phyloP scores from a whole-genome alignment of 2,329 filamentous ascomycete genomes.

The Venturia pyrina region DNA sequence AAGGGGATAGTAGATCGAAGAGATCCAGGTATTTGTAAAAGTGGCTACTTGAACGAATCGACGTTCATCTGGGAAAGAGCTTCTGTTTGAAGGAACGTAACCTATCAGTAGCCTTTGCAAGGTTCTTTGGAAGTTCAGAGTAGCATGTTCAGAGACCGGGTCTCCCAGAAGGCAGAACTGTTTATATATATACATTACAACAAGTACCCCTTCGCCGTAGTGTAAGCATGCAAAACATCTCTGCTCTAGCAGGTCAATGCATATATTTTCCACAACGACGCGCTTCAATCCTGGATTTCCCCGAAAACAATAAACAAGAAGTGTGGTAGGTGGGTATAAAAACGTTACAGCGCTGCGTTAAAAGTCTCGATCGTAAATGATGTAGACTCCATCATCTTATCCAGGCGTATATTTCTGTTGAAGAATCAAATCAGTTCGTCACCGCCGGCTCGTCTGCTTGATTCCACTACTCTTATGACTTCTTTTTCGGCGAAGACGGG shows the following conservation, averaged over 20 bases:
- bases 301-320: not conserved
- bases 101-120: not conserved
- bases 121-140: not conserved
- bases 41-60: too few species aligned
- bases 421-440: constrained; percentile 58
- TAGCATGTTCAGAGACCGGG: not conserved
- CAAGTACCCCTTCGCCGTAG: not conserved
- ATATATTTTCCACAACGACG: not conserved
- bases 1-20: too few species aligned
- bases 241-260: not conserved
- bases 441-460: constrained; percentile 64
- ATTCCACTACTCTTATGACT: constrained; percentile 64
- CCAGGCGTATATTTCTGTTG: not conserved
- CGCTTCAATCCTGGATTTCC: not conserved
- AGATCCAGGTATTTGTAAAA: too few species aligned
- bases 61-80: not conserved
- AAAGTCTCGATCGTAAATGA: not conserved
- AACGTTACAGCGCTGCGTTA: not conserved
- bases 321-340: not conserved
- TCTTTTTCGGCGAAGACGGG: constrained; percentile 76
- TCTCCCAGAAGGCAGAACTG: not conserved
- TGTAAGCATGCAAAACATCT: not conserved
- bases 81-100: not conserved
- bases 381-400: not conserved
- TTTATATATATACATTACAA: not conserved